Evolutionary conservation across 2,329 filamentous ascomycete genomes (phyloP).

Genomic region (Epichloe brachyelytri): DNA sequence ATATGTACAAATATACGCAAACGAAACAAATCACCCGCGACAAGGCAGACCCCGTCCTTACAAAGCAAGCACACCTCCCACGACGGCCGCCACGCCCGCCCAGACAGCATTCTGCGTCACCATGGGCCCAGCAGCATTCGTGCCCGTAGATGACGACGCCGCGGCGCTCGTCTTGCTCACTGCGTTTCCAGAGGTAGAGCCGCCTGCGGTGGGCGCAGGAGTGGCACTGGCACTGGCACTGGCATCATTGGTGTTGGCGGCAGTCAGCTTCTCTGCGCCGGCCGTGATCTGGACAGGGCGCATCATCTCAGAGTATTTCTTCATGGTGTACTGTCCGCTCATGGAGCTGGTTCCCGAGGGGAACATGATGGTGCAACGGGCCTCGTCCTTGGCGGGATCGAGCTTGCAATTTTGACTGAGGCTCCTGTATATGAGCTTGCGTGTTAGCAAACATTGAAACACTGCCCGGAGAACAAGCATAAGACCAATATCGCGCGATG

Average conservation of each 20-base stretch:
- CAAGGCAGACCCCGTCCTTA: constrained; percentile 8
- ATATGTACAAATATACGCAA: neutral
- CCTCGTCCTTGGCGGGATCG: constrained; percentile 11
- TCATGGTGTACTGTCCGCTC: rapidly evolving
- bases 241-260: constrained; percentile 3
- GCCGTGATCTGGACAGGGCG: constrained; percentile 24
- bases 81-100: constrained; percentile 21
- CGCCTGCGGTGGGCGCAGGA: constrained; percentile 3
- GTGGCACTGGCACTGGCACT: constrained; percentile 4
- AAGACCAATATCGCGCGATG: too few species aligned
- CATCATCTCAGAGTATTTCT: constrained; percentile 9
- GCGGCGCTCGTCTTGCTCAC: too few species aligned
- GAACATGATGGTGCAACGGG: constrained; percentile 12
- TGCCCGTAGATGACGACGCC: constrained; percentile 8
- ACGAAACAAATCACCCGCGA: neutral
- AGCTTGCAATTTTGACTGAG: constrained; percentile 14
- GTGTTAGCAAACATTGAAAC: neutral
- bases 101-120: constrained; percentile 22
- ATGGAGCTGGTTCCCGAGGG: neutral
- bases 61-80: constrained; percentile 23
- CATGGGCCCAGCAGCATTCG: constrained; percentile 19
- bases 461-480: too few species aligned
- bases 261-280: constrained; percentile 22
- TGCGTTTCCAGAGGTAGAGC: constrained; percentile 5
- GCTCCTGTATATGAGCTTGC: constrained; percentile 5